Evolutionary conservation across 805 yeast species (phyloP).

Genomic region (Wickerhamomyces hampshirensis): DNA sequence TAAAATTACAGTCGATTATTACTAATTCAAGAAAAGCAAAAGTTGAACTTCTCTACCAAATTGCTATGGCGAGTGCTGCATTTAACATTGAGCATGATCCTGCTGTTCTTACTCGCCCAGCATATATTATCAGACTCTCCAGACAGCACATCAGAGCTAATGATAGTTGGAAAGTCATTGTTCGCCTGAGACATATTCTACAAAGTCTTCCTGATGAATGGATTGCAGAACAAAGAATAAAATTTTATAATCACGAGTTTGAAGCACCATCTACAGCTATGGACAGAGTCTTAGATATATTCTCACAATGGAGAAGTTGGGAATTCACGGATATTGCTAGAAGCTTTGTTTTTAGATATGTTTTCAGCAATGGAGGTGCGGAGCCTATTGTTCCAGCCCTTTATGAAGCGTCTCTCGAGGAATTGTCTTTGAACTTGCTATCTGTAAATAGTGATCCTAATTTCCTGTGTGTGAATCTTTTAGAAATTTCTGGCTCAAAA

Average conservation of each 20-base stretch:
- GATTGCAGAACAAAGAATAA: constrained; percentile 30
- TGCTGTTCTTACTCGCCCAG: constrained; percentile 83
- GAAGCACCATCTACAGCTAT: constrained; percentile 48
- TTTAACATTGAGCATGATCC: constrained; percentile 75
- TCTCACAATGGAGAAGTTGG: constrained; percentile 88
- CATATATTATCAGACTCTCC: constrained; percentile 69
- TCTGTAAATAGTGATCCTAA: constrained; percentile 4
- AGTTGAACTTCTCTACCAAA: constrained; percentile 35
- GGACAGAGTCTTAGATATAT: constrained; percentile 49
- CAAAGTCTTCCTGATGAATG: constrained; percentile 53
- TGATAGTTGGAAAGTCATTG: constrained; percentile 84
- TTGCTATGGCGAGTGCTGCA: constrained; percentile 43
- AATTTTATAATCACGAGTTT: constrained; percentile 32
- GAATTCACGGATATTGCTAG: constrained; percentile 65
- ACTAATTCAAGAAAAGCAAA: constrained; percentile 16
- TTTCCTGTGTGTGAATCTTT: constrained; percentile 27
- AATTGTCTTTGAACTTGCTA: constrained; percentile 16
- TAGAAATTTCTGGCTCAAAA: constrained; percentile 19
- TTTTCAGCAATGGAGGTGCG: constrained; percentile 31
- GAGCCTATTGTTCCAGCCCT: constrained; percentile 3
- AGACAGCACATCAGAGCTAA: constrained; percentile 70
- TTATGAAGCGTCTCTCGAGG: constrained; percentile 28
- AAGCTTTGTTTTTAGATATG: constrained; percentile 47
- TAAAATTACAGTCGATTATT: background rate
- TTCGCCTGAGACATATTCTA: constrained; percentile 72